A percentile compares a stretch with the other conserved stretches of the same genome.
Conservation (phyloP, 1,284 basidiomycete genomes). For the Gomphus sp. region DNA sequence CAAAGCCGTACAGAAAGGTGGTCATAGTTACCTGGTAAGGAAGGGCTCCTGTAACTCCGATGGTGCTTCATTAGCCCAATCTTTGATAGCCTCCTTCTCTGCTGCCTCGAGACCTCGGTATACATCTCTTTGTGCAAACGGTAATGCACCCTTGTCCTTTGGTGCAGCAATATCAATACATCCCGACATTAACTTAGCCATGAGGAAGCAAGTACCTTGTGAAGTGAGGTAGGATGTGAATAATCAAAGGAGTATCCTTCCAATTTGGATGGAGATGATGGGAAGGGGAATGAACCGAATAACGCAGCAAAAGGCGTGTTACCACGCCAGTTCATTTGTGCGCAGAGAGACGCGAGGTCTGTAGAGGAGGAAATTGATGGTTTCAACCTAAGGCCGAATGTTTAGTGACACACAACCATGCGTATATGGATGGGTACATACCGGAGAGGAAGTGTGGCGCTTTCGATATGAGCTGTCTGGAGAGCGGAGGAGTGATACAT, state of each 20-base stretch:
- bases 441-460: slow-evolving; percentile 55
- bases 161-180: not conserved
- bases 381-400: slow-evolving; percentile 1
- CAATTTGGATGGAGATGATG: slow-evolving; percentile 19
- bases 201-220: slow-evolving; percentile 9
- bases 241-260: slow-evolving; percentile 33
- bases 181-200: slow-evolving; percentile 8
- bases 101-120: slow-evolving; percentile 42
- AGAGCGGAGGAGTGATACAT: slow-evolving; percentile 54
- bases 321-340: slow-evolving; percentile 45
- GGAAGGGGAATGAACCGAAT: slow-evolving; percentile 39
- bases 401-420: not conserved
- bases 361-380: slow-evolving; percentile 17
- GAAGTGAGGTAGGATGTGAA: slow-evolving; percentile 21
- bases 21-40: slow-evolving; percentile 25
- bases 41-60: slow-evolving; percentile 24
- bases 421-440: slow-evolving; percentile 20
- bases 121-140: slow-evolving; percentile 39
- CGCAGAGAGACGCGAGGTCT: slow-evolving; percentile 38
- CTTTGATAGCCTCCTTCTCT: slow-evolving; percentile 28
- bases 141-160: slow-evolving; percentile 15
- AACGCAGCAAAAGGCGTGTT: slow-evolving; percentile 50
- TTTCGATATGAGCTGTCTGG: slow-evolving; percentile 60
- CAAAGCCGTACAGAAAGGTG: not conserved
- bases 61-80: slow-evolving; percentile 21